Evolutionary conservation across 2,329 filamentous ascomycete genomes (phyloP), one percentile per base, ranked within the genome.

Genomic region (Colletotrichum sp.): DNA sequence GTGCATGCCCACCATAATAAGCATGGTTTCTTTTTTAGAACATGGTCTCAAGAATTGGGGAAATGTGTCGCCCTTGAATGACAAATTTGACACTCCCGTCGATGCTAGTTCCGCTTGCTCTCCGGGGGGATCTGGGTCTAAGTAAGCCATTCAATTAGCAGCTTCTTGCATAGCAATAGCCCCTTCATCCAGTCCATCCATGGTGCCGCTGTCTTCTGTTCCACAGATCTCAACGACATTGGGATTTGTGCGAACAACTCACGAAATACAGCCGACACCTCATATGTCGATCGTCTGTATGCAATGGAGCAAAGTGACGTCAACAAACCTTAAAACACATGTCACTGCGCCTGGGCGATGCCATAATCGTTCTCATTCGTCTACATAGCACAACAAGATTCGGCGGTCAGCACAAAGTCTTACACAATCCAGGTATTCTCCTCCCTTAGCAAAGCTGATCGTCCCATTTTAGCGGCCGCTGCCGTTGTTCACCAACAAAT

Each of bases 401-500:
- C 43, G n/a, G 43, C 43, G 43, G 43, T 48, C 43, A 48, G 43
- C 7, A 48, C 43, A 48, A 13, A 48, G 43, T 48, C 43, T 48
- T 13, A 48, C 10, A 48, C 43, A 48, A 13, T n/a, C 43, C 43
- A 48, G n/a, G 6, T 48, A n/a, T 32, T 32, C 59, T 61, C 59
- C 59, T 61, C n/a, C 16, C 59, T 61, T 21, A 18, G 28, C 30
- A 18, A n/a, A 34, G 12, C 28, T 21, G 32, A 61, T n/a, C 24
- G 28, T 18, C 32, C 67, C 26, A 39, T 26, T 3, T 64, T 21
- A 74, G n/a, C 39, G 70, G 13, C 74, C 65, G 26, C 71, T 70
- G 6, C 87, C 88, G 77, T 91, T 90, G 82, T 87, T 89, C 18
- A 84, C 86, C 76, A 90, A 80, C 75, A 85, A 72, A 80, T 90